Evolutionary conservation across 441 rosid genomes (phyloP).

Genomic region (Mallotus japonicus): DNA sequence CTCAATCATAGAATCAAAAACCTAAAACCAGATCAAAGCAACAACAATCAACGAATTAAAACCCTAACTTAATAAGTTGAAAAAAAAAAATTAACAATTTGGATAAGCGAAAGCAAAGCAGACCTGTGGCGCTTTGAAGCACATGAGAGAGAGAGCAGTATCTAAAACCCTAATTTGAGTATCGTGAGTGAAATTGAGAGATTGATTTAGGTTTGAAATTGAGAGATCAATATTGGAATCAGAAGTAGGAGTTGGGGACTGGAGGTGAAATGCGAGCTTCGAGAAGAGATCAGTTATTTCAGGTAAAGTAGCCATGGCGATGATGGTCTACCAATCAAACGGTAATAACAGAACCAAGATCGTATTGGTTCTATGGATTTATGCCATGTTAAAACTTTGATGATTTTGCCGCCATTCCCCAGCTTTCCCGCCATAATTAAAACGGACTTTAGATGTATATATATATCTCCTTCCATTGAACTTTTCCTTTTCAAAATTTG

Average conservation of each 20-base stretch:
- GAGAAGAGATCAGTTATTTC: constrained; percentile 48
- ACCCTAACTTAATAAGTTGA: not conserved
- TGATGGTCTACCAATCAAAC: not conserved
- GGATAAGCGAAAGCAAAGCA: not conserved
- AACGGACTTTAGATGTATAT: not conserved
- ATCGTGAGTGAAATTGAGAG: constrained; percentile 50
- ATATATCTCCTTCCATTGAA: too few species aligned
- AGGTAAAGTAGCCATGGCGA: constrained; percentile 19
- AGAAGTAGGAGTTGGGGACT: constrained; percentile 15
- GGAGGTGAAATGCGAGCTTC: constrained; percentile 43
- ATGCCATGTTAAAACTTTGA: too few species aligned
- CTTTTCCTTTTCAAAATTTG: too few species aligned
- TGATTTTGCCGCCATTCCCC: not conserved
- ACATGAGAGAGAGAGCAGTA: constrained; percentile 57
- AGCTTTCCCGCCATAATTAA: constrained; percentile 9
- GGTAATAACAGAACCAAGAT: not conserved
- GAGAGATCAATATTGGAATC: constrained; percentile 34
- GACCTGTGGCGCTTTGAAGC: constrained; percentile 75
- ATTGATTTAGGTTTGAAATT: constrained; percentile 50
- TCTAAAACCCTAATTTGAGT: constrained; percentile 55
- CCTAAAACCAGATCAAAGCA: constrained; percentile 32
- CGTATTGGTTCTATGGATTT: too few species aligned
- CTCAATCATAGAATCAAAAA: constrained; percentile 56
- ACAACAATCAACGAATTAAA: not conserved
- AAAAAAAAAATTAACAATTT: not conserved